phyloP scores from a whole-genome alignment of 352 stramenopile species.

The Phytophthora podocarpi region DNA sequence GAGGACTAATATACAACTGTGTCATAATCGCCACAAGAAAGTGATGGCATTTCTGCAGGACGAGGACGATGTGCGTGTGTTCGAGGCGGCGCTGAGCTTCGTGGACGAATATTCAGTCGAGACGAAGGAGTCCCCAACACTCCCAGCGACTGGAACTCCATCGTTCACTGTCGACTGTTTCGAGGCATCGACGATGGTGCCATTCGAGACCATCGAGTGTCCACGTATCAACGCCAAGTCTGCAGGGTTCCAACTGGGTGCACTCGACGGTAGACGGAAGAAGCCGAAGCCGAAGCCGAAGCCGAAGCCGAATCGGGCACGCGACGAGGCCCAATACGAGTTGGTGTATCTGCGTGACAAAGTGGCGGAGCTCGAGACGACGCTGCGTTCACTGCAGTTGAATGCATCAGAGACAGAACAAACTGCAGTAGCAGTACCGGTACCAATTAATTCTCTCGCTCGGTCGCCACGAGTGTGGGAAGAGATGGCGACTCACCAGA shows the following conservation, averaged over 20 bases:
- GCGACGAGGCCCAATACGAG: conserved; percentile 53
- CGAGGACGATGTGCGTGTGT: conserved; percentile 13
- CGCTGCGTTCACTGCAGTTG: conserved; percentile 38
- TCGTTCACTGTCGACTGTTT: neutral
- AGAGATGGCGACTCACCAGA: conserved; percentile 1
- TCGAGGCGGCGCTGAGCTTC: conserved; percentile 33
- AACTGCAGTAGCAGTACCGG: too few relatives aligned
- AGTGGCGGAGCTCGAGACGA: conserved; percentile 45
- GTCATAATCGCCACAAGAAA: too few relatives aligned
- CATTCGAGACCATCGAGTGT: neutral
- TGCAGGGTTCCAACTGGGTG: conserved; percentile 3
- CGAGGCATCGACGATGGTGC: neutral
- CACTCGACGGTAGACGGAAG: too few relatives aligned
- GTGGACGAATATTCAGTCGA: conserved; percentile 20
- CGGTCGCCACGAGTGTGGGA: conserved; percentile 9
- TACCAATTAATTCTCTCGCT: too few relatives aligned
- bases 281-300: too few relatives aligned
- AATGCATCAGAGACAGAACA: too few relatives aligned
- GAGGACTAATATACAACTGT: too few relatives aligned
- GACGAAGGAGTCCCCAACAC: neutral
- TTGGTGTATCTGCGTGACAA: conserved; percentile 66
- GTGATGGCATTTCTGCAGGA: conserved; percentile 35
- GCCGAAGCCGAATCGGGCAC: conserved; percentile 20
- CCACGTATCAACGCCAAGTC: neutral
- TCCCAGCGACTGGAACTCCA: too few relatives aligned